Percentiles rank a stretch among this genome's conserved stretches.
Evolutionary conservation across 192 early-diverging fungal genomes (phyloP).

Genomic region (Backusella parvicylindrica): DNA sequence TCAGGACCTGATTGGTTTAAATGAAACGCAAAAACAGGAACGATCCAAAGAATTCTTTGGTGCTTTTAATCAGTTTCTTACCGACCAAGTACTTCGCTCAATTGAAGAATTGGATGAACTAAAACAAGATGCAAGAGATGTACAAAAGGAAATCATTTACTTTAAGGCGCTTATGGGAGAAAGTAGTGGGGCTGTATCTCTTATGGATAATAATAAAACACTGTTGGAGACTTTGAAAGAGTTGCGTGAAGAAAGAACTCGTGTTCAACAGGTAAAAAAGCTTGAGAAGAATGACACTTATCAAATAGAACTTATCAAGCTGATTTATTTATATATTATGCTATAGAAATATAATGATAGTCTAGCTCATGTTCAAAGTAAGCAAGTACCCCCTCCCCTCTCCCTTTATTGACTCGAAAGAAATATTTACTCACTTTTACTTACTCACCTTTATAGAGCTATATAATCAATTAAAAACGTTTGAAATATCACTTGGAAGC

Average conservation of each 20-base stretch:
- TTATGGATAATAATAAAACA: neutral
- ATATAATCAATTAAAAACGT: slow-evolving; percentile 12
- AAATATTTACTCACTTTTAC: neutral
- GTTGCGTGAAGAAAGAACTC: neutral
- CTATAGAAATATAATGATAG: slow-evolving; percentile 1
- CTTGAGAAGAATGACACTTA: too few species aligned
- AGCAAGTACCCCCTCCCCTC: neutral
- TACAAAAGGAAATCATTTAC: neutral
- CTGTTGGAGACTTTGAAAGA: neutral
- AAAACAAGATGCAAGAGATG: neutral
- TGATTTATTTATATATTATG: too few species aligned
- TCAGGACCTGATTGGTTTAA: neutral
- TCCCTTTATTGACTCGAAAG: too few species aligned
- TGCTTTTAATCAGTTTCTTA: neutral
- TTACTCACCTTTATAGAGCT: slow-evolving; percentile 10
- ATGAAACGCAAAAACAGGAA: neutral
- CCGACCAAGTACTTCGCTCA: neutral
- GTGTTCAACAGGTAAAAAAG: neutral
- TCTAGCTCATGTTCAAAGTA: neutral
- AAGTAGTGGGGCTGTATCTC: neutral
- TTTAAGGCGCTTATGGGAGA: neutral
- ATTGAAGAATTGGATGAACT: neutral
- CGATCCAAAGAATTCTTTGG: slow-evolving; percentile 1
- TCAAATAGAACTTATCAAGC: too few species aligned
- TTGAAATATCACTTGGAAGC: slow-evolving; percentile 1